Evolutionary conservation across 164 flowering plant genomes (phyloP), one percentile per base, ranked within the genome.

Genomic region (Dillenia suffruticosa): DNA sequence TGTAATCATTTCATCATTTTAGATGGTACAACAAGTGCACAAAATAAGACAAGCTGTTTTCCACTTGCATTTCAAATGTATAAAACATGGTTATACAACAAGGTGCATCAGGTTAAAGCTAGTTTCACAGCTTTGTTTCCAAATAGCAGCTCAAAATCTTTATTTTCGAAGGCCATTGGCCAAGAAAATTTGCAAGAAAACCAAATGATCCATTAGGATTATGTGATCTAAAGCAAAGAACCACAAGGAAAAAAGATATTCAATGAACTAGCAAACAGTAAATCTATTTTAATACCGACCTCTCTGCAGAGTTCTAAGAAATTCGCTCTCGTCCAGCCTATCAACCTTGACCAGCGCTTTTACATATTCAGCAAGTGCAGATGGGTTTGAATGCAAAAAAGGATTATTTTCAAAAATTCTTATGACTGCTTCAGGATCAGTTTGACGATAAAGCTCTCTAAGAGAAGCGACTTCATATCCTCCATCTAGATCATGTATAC

Each of bases 291-390:
- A 44, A 58, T 56, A 65, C 78, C 51, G 22, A 94, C 99, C 99
- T 92, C 77, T 81, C 63, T 84, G 96, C 80, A 95, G 72, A 62
- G 96, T 86, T 74, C 74, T 87, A 17, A 95, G 77, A 74, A 95
- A 74, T 71, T 89, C 85, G 62, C 96, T 90, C 46, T 82, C 84
- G 65, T 88, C 97, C 70, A 95, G 71, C 80, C 90, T 77, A 67
- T 86, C 91, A 77, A 90, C 92, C 70, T 74, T 87, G 51, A 92
- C 96, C 52, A 95, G 73, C 55, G 99, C 96, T 76, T 83, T 92
- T 12, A 92, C 92, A 78, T 95, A 95, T 72, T 88, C 97, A 24
- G 97, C 77, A 54, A 95, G 77, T 43, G 99, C 99, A 32, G 96
- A 71, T 44, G 90, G 84, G 60, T 83, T 92, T 22, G 80, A 67